These are phyloP conservation scores for Parathielavia appendiculata DNA, from an alignment of 495 filamentous ascomycete species.

Conservation along the genomic window DNA sequence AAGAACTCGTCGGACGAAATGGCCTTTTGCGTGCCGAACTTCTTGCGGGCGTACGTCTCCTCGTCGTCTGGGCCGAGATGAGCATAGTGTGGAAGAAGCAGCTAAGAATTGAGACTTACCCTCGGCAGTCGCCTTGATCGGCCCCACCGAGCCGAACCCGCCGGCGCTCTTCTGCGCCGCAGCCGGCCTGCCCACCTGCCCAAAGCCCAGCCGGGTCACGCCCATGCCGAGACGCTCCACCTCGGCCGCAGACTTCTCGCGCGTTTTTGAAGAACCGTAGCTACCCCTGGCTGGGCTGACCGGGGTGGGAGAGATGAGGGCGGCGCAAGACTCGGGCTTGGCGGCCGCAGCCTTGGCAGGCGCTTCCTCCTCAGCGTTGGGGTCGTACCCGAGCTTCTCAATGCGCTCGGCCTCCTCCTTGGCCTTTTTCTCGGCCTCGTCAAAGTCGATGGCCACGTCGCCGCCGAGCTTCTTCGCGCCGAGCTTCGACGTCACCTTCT, in stretches of 20 bases:
- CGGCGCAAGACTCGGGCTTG: slow-evolving; percentile 37
- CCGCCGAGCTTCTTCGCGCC: slow-evolving; percentile 83
- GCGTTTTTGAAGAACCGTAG: slow-evolving; percentile 57
- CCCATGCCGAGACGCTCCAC: slow-evolving; percentile 91
- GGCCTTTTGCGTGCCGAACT: slow-evolving; percentile 89
- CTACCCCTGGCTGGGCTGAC: slow-evolving; percentile 57
- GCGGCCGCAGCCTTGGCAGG: slow-evolving; percentile 45
- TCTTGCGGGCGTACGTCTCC: slow-evolving; percentile 64
- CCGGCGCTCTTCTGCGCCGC: slow-evolving; percentile 68
- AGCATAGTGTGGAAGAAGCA: no score
- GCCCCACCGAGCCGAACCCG: slow-evolving; percentile 78
- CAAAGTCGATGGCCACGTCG: slow-evolving; percentile 78
- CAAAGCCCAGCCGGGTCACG: slow-evolving; percentile 80
- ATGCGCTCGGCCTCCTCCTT: slow-evolving; percentile 97
- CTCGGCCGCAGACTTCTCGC: slow-evolving; percentile 60
- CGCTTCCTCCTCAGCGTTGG: slow-evolving; percentile 71
- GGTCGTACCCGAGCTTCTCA: slow-evolving; percentile 96
- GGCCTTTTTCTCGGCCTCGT: slow-evolving; percentile 92
- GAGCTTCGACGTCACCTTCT: slow-evolving; percentile 83
- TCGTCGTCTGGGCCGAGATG: slow-evolving; percentile 55
- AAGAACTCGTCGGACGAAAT: slow-evolving; percentile 99
- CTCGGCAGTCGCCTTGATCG: slow-evolving; percentile 60
- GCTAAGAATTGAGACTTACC: slow-evolving; percentile 50
- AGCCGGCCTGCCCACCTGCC: slow-evolving; percentile 69
- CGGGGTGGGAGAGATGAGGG: slow-evolving; percentile 64